Evolutionary conservation across 2,329 filamentous ascomycete species (phyloP), one percentile per base, ranked within the genome.

Genomic region (Nectriaceae sp.): DNA sequence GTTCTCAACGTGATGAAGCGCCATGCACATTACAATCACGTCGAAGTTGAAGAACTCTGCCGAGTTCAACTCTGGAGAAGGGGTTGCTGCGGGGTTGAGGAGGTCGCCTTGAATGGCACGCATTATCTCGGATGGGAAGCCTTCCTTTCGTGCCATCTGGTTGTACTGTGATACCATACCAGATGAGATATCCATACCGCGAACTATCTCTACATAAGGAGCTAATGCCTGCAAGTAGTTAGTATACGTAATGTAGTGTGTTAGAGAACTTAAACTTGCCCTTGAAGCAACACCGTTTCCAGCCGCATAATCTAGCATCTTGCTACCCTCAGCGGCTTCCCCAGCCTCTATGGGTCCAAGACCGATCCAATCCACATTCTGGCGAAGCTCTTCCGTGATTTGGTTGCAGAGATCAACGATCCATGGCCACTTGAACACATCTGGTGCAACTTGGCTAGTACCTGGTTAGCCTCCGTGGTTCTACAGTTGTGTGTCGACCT

Each of bases 1-100:
- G 24, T 70, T 57, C 4, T 62, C 53, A 8, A 72, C 59, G 35
- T 72, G 69, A 35, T 72, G 69, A 1, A 72, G 64, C 0, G 70
- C 66, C 61, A 70, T 61, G 11, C 61, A 64, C 46, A 70, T 70
- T 22, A 66, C 59, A 5, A 61, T 55, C 5, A 67, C 43, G 41
- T 70, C 70, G 40, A 71, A 71, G 15, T 49, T 40, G 43, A 47
- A 46, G 38, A 61, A 62, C 26, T 57, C 59, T 3, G 56, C 42
- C 0, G 54, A 48, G 22, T 50, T n/a, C 10, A 65, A 44, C 24
- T 56, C 60, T 0, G 56, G 50, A 0, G 52, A 56, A 1, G 61
- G 56, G 0, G 57, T 57, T 31, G 54, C 50, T 4, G 50, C 47
- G 2, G 59, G 51, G 2, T 57, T 50, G 15, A 66, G 40, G 10